phyloP scores from a whole-genome alignment of 2,329 filamentous ascomycete genomes.

The Nothopassalora personata region DNA sequence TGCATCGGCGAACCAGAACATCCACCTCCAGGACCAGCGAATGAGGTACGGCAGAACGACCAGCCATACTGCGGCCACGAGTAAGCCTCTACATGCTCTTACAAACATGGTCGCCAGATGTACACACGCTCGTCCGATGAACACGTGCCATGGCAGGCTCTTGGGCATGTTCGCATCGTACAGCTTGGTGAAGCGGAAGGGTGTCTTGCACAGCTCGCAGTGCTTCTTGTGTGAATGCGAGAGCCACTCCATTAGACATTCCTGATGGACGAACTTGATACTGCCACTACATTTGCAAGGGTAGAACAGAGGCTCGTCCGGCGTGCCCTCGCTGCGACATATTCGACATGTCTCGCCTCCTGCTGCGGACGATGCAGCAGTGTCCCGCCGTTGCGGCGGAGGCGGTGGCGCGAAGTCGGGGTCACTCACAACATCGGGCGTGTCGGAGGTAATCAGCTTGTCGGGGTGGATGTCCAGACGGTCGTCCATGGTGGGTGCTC shows the following conservation, averaged over 20 bases:
- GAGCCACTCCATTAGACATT: slow-evolving; percentile 97
- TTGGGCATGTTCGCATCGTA: slow-evolving; percentile 93
- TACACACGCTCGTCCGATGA: slow-evolving; percentile 69
- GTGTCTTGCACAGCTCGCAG: slow-evolving; percentile 98
- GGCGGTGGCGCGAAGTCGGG: slow-evolving; percentile 36
- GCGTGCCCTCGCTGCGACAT: slow-evolving; percentile 81
- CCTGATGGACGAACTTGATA: slow-evolving; percentile 97
- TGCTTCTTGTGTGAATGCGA: slow-evolving; percentile 99
- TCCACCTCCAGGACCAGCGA: slow-evolving; percentile 82
- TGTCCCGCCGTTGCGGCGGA: slow-evolving; percentile 19
- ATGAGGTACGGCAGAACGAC: slow-evolving; percentile 84
- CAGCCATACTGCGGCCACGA: slow-evolving; percentile 85
- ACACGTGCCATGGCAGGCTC: slow-evolving; percentile 72
- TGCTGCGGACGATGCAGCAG: slow-evolving; percentile 18
- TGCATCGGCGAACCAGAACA: slow-evolving; percentile 91
- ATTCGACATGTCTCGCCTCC: slow-evolving; percentile 92
- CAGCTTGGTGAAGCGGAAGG: slow-evolving; percentile 95
- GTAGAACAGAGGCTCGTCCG: slow-evolving; percentile 84
- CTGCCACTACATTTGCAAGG: slow-evolving; percentile 98
- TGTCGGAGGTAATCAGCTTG: slow-evolving; percentile 2
- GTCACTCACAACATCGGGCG: slow-evolving; percentile 43
- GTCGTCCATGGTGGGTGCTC: slow-evolving; percentile 13
- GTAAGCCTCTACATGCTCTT: slow-evolving; percentile 52
- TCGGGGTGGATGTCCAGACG: not conserved
- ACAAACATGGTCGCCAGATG: slow-evolving; percentile 52